Base-by-base conservation (phyloP, 306 rosid genomes). In the Dryas octopetala region DNA sequence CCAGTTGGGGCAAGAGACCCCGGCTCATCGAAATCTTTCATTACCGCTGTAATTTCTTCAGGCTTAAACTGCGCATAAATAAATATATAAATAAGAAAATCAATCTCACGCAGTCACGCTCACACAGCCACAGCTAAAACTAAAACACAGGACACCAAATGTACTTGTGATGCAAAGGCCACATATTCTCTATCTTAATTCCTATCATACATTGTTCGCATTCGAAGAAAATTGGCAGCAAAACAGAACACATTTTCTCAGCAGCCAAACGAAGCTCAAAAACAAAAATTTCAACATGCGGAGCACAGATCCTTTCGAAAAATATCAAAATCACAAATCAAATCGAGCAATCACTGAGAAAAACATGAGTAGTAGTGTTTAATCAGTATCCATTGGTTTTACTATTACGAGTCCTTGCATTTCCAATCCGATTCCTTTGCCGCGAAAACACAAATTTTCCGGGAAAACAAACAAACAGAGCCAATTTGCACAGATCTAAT, bases 1-100 rank as follows among this genome's bases (percentile, higher is more conserved):
- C 92, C 89, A 74, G 92, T 92, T 2, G 96, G 92, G 75, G 96
- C 97, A 88, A 92, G 96, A 9, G 86, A 5, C 66, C 97, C 96
- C 46, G 97, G 96, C 57, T 88, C 94, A 4, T 16, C 41, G 9
- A 90, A 88, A 79, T 92, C 96, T 16, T 76, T 84, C 78, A 78
- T 65, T 52, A 92, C 70, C 48, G 46, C 96, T n/a, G 80, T 58
- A 40, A 92, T 80, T 75, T 92, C 96, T 74, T 92, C 89, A 12
- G 86, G 82, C 83, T 90, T 92, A 7, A 87, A 79, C 92, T 92
- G 63, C 19, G 1, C 38, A 32, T 32, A 32, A 32, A 32, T 32
- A 32, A 32, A 32, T 32, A 77, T 26, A 50, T 60, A 16, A 14
- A 65, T 32, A 65, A 62, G 70, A 49, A 41, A 75, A 46, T 5